phyloP scores from a whole-genome alignment of 345 rosid species.

The Kernera saxatilis region DNA sequence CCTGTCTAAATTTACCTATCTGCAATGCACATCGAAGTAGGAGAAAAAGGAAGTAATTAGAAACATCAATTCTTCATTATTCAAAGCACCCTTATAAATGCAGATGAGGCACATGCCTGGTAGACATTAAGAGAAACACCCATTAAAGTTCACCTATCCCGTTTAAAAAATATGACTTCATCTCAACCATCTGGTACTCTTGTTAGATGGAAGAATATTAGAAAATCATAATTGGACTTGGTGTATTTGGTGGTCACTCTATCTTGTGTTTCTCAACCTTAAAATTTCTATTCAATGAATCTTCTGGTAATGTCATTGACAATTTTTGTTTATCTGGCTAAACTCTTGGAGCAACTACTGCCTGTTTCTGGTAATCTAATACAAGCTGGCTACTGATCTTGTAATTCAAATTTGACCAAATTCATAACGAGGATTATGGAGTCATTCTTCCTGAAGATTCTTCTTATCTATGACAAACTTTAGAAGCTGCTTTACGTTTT shows the following conservation, averaged over 20 bases:
- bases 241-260: constrained; percentile 6
- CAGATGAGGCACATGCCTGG: not conserved
- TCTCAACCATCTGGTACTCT: not conserved
- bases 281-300: not conserved
- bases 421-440: not conserved
- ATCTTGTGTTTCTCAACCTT: constrained; percentile 6
- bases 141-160: not conserved
- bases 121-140: not conserved
- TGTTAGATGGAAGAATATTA: not conserved
- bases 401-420: not conserved
- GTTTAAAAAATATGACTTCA: not conserved
- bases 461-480: constrained; percentile 4
- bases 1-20: not conserved
- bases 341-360: not conserved
- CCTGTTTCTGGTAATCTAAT: constrained; percentile 6
- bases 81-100: not conserved
- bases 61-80: not conserved
- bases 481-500: not conserved
- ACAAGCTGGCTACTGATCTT: not conserved
- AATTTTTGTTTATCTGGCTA: not conserved
- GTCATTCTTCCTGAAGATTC: constrained; percentile 16
- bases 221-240: not conserved
- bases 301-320: constrained; percentile 1
- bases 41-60: not conserved
- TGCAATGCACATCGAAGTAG: constrained; percentile 12